A percentile compares a stretch with the other conserved stretches of the same genome.
These are phyloP conservation scores for Ogataea salicorniae DNA, from an alignment of 805 yeast species.

Conservation along the genomic window DNA sequence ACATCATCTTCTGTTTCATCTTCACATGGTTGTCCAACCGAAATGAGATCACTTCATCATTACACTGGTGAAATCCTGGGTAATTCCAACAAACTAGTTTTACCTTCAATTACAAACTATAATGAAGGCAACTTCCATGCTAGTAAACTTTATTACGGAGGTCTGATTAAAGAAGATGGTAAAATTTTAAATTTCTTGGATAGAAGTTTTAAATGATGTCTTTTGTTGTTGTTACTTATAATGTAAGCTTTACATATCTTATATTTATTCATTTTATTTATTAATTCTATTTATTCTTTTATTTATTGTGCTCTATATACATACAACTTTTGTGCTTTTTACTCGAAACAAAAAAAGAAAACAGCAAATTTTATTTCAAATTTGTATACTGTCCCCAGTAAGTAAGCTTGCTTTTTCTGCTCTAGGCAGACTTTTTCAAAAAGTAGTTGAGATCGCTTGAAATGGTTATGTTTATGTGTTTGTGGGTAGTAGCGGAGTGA, in stretches of 20 bases:
- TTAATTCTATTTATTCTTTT: not conserved
- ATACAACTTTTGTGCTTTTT: not conserved
- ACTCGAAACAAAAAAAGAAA: not conserved
- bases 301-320: not conserved
- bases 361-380: no score
- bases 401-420: no score
- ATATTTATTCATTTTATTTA: not conserved
- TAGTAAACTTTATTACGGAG: constrained; percentile 1
- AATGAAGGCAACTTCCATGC: not conserved
- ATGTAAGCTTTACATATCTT: not conserved
- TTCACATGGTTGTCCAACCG: not conserved
- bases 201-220: constrained; percentile 8
- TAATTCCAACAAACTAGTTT: not conserved
- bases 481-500: no score
- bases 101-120: not conserved
- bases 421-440: no score
- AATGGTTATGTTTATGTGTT: no score
- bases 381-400: no score
- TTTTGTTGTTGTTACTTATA: constrained; percentile 15
- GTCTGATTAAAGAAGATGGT: constrained; percentile 12
- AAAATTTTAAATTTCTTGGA: constrained; percentile 10
- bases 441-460: no score
- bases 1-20: not conserved
- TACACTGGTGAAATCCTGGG: not conserved
- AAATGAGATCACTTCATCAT: not conserved